Percentiles rank a stretch among this genome's conserved stretches.
phyloP scores from a whole-genome alignment of 2,329 filamentous ascomycete genomes.

The Beauveria varroae region DNA sequence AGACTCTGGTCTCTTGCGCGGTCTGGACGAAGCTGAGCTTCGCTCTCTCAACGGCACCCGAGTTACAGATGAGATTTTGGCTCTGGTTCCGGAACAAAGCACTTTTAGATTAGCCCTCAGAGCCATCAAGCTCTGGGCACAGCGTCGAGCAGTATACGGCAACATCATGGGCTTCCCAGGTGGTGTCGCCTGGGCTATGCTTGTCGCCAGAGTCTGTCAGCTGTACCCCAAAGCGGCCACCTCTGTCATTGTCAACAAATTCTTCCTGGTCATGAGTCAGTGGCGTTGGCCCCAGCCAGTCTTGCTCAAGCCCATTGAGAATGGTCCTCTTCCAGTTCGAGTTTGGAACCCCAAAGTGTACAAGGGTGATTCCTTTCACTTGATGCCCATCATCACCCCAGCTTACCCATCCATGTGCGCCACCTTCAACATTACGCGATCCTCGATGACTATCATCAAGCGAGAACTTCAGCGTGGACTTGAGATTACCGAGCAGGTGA shows the following conservation, averaged over 20 bases:
- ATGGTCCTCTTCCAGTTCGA: constrained; percentile 69
- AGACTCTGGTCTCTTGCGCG: constrained; percentile 77
- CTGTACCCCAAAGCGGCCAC: constrained; percentile 89
- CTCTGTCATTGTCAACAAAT: constrained; percentile 83
- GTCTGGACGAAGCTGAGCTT: constrained; percentile 78
- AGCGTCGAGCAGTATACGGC: constrained; percentile 84
- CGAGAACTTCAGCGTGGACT: constrained; percentile 73
- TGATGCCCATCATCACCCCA: constrained; percentile 98
- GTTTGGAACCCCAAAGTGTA: constrained; percentile 94
- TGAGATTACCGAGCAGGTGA: constrained; percentile 72
- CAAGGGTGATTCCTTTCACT: constrained; percentile 70
- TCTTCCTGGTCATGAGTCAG: constrained; percentile 83
- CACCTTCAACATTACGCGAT: constrained; percentile 86
- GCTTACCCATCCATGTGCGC: constrained; percentile 97
- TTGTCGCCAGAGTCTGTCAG: constrained; percentile 92
- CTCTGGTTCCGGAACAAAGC: constrained; percentile 79
- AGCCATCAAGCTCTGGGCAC: constrained; percentile 94
- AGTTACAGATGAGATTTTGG: constrained; percentile 87
- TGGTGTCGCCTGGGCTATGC: constrained; percentile 96
- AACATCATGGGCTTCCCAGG: constrained; percentile 96
- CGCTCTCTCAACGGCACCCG: constrained; percentile 89
- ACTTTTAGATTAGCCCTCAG: constrained; percentile 85
- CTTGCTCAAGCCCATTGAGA: constrained; percentile 79
- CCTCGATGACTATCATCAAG: constrained; percentile 77
- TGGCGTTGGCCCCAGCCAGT: constrained; percentile 97